Evolutionary conservation across 2,329 filamentous ascomycete species (phyloP), one percentile per base, ranked within the genome.

Genomic region (Didymella pinodella): DNA sequence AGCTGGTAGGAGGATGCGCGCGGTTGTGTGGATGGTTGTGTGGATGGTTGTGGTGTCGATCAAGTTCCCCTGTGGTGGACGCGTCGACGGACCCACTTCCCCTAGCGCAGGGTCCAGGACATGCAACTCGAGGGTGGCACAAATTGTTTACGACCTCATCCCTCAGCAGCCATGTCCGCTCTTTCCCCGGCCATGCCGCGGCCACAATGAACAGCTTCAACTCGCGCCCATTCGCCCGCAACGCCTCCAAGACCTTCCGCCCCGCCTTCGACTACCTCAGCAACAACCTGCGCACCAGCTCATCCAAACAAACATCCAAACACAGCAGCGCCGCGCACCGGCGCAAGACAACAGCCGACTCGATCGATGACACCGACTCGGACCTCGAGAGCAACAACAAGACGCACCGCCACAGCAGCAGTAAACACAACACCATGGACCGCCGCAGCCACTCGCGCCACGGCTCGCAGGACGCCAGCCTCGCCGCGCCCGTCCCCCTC

Each of bases 401-500:
- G 22, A 22, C 22, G 22, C 22, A 22, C 22, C 22, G 22, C 22
- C 22, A 22, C 22, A 22, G 22, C 31, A 14, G 12, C 12, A 14
- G 3, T 5, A 14, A 32, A 4, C 11, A 5, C 20, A 74, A 73
- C 72, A 71, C 72, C 12, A 63, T 44, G 41, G 41, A 65, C 16
- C 57, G 68, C 11, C 52, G 65, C 14, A 64, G 65, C 44, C 73
- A 71, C 52, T 73, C 70, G 54, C 66, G 65, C 48, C 69, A 69
- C 41, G 73, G 70, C 47, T 76, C 73, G 55, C 69, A 68, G 59
- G 68, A 69, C n/a, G 76, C 78, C 34, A 32, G 32, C 28, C 67
- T 78, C 54, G 77, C 78, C 44, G 66, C 75, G 18, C 69, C 69
- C 7, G 73, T 82, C 7, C 80, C 81, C 2, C 70, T 83, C 10